Conservation (phyloP, 2,329 filamentous ascomycete genomes). For the Fusarium burgessii region DNA sequence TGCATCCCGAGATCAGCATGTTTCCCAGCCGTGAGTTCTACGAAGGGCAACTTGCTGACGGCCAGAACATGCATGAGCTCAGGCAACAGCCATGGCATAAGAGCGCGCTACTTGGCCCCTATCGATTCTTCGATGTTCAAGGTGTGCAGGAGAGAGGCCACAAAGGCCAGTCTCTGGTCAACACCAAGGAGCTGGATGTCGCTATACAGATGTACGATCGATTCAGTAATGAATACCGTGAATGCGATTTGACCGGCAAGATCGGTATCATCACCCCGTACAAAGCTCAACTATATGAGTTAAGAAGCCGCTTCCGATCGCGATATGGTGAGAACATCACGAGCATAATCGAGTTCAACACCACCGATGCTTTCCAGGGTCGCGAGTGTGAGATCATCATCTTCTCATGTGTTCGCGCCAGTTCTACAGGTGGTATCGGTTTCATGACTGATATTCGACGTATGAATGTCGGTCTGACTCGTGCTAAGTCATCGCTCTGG, state of each 20-base stretch:
- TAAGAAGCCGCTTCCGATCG: constrained; percentile 79
- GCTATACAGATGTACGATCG: constrained; percentile 87
- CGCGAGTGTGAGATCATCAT: constrained; percentile 98
- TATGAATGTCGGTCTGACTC: constrained; percentile 98
- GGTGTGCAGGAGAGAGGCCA: constrained; percentile 86
- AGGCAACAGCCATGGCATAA: constrained; percentile 88
- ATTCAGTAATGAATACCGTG: constrained; percentile 77
- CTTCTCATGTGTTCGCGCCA: constrained; percentile 97
- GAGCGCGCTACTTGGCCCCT: constrained; percentile 84
- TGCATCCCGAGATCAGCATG: constrained; percentile 95
- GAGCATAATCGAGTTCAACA: constrained; percentile 94
- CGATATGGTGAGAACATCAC: constrained; percentile 81
- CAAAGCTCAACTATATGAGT: constrained; percentile 87
- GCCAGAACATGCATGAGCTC: constrained; percentile 81
- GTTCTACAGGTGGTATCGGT: constrained; percentile 92
- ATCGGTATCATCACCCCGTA: constrained; percentile 98
- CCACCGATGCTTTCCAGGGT: constrained; percentile 97
- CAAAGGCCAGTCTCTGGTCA: constrained; percentile 90
- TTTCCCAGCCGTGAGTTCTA: constrained; percentile 96
- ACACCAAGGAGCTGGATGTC: constrained; percentile 86
- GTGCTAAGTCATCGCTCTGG: constrained; percentile 96
- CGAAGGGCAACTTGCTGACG: constrained; percentile 86
- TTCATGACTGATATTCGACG: constrained; percentile 98
- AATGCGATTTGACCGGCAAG: constrained; percentile 80
- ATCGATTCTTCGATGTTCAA: constrained; percentile 96